phyloP scores from a whole-genome alignment of 139 green algal genomes.

The Chlorella sorokiniana region DNA sequence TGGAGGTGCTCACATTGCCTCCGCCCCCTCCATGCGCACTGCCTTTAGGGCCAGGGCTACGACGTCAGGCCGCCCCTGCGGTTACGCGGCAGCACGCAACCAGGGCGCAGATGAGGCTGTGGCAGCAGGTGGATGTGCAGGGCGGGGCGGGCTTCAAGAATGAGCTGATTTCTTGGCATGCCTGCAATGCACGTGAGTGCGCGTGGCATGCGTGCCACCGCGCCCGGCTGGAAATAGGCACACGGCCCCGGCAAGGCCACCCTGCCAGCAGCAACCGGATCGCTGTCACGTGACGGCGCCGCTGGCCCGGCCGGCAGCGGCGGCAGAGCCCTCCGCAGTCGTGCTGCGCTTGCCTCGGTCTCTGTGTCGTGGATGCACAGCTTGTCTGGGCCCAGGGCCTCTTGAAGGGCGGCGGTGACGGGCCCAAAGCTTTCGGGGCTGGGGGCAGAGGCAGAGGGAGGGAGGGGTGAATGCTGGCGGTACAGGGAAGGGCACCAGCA shows the following conservation, averaged over 20 bases:
- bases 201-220: no score
- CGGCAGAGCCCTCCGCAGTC: no score
- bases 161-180: no score
- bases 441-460: neutral
- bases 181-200: no score
- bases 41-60: neutral
- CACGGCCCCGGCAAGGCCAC: no score
- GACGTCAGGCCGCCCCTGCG: conserved; percentile 1
- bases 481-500: no score
- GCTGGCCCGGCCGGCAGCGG: neutral
- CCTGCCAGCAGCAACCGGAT: no score
- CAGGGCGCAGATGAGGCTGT: neutral
- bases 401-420: neutral
- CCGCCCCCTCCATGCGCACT: neutral
- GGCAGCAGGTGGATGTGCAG: neutral
- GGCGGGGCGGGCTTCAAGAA: no score
- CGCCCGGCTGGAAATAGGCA: no score
- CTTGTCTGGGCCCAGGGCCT: neutral
- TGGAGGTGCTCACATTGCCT: neutral
- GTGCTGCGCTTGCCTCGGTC: neutral
- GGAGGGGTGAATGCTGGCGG: no score
- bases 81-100: no score
- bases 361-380: conserved; percentile 3
- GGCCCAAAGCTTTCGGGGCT: neutral
- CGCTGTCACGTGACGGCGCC: neutral